A percentile compares a stretch with the other conserved stretches of the same genome.
phyloP scores from a whole-genome alignment of 2,329 filamentous ascomycete genomes.

The Aspergillus persii region DNA sequence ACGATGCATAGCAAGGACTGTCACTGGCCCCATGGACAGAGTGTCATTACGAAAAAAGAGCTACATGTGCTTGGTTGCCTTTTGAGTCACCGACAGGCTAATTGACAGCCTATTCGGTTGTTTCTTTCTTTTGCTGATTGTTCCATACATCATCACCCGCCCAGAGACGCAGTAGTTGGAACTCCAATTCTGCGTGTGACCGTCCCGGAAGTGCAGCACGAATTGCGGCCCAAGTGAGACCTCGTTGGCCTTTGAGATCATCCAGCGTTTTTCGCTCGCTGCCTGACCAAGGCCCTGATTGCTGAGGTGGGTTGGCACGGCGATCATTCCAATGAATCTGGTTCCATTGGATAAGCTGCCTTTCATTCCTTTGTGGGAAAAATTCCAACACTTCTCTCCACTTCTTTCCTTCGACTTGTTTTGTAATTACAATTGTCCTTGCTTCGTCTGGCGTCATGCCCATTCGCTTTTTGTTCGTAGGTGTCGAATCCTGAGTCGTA shows the following conservation, averaged over 20 bases:
- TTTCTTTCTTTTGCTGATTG: slow-evolving; percentile 7
- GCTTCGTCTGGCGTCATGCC: slow-evolving; percentile 32
- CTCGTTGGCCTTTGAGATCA: slow-evolving; percentile 24
- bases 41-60: neutral
- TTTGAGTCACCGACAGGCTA: neutral
- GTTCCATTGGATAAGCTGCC: slow-evolving; percentile 27
- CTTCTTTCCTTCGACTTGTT: slow-evolving; percentile 24
- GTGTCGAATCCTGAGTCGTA: slow-evolving; percentile 13
- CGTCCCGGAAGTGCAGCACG: slow-evolving; percentile 28
- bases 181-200: slow-evolving; percentile 31
- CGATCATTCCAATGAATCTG: slow-evolving; percentile 29
- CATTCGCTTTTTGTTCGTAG: slow-evolving; percentile 17
- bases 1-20: neutral
- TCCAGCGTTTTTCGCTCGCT: slow-evolving; percentile 27
- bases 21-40: neutral
- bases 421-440: slow-evolving; percentile 30
- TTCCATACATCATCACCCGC: slow-evolving; percentile 21
- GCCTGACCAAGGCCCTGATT: slow-evolving; percentile 30
- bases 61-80: slow-evolving; percentile 1
- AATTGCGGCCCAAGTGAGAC: slow-evolving; percentile 32
- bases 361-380: slow-evolving; percentile 25
- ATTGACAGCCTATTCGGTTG: neutral
- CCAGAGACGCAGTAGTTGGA: slow-evolving; percentile 34
- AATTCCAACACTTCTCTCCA: slow-evolving; percentile 31
- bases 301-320: slow-evolving; percentile 23